Evolutionary conservation across 2,329 filamentous ascomycete species (phyloP), one percentile per base, ranked within the genome.

Genomic region (Fusarium sp.): DNA sequence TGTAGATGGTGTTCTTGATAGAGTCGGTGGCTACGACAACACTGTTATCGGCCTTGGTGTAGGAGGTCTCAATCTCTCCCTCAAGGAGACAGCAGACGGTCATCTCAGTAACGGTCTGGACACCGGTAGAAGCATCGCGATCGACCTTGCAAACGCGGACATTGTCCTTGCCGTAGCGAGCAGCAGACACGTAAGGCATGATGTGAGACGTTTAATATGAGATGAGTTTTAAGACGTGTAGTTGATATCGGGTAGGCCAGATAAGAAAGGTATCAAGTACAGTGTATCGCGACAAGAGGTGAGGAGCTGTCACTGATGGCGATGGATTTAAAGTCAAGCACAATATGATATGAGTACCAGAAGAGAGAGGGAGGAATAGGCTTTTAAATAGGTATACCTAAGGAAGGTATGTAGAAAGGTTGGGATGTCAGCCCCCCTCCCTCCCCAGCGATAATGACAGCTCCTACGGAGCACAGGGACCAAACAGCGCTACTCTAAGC

Each of bases 1-100:
- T 94, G 84, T 96, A 97, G 77, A 92, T 90, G 74, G 92, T 98
- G 82, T 99, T 97, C 85, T 99, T 99, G 83, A 98, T 97, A 25
- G 94, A 95, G 81, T 99, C 96, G 63, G 96, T 99, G 67, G 96
- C 94, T 63, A 99, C 95, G 60, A 99, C 89, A 69, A 96, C 92
- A 74, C 90, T 92, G 86, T 99, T 99, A 84, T 99, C 94, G 73
- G 93, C 95, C 76, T 87, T 80, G 65, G 95, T 99, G 86, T 97
- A 99, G 69, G 93, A 96, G 66, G 75, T 88, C 54, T 96, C 92
- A 73, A 99, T 97, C 61, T 94, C 91, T 72, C 96, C 96, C 83
- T 98, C 94, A 29, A 99, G 88, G 50, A 98, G 86, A 67, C 94
- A 93, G 82, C 92, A 92, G 73, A 99, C 92, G 39, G 94, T 97